Conservation (phyloP, 2,329 filamentous ascomycete species). For the Annulohypoxylon truncatum region DNA sequence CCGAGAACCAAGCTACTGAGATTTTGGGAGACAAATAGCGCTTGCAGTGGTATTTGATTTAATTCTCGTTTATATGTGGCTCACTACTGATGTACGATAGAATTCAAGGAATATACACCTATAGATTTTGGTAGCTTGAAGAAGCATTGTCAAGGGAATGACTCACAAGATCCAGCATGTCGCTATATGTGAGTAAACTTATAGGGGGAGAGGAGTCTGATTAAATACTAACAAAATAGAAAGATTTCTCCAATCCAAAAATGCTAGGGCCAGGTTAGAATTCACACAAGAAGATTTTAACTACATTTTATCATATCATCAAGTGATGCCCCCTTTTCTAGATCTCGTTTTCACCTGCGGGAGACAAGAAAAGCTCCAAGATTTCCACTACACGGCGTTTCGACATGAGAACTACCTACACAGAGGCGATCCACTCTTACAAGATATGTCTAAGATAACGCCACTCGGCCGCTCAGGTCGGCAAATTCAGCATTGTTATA, state of each 20-base stretch:
- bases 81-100: not conserved
- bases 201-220: not conserved
- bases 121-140: slow-evolving; percentile 3
- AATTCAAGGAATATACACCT: slow-evolving; percentile 5
- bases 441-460: not conserved
- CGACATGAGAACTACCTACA: slow-evolving; percentile 5
- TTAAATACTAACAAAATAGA: not conserved
- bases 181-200: slow-evolving; percentile 13
- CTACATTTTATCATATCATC: slow-evolving; percentile 12
- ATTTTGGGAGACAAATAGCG: slow-evolving; percentile 14
- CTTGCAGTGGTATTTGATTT: not conserved
- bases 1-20: slow-evolving; percentile 3
- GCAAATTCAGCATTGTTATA: slow-evolving; percentile 9
- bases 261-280: slow-evolving; percentile 8
- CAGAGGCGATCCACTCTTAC: not conserved
- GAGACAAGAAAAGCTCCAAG: slow-evolving; percentile 5
- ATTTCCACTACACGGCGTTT: slow-evolving; percentile 14
- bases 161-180: slow-evolving; percentile 12
- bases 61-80: not conserved
- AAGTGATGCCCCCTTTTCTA: slow-evolving; percentile 16
- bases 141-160: slow-evolving; percentile 1
- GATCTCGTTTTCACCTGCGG: slow-evolving; percentile 15
- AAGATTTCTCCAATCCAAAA: slow-evolving; percentile 11
- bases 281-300: slow-evolving; percentile 5
- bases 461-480: not conserved